Evolutionary conservation across 495 filamentous ascomycete species (phyloP).

Genomic region (Aspergillus bridgeri): DNA sequence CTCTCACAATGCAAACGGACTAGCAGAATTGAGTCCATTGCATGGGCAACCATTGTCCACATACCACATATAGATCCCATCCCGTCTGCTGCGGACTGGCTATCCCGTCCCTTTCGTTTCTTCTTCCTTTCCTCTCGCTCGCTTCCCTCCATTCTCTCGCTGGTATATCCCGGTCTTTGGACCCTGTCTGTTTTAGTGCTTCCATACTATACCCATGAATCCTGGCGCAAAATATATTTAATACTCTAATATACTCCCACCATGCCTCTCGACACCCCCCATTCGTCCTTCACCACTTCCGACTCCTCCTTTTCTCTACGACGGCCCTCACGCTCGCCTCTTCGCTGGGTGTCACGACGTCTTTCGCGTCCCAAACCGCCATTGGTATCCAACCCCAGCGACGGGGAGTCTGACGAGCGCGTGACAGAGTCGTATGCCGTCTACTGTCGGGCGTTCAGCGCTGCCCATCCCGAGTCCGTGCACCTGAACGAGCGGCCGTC

Average conservation of each 20-base stretch:
- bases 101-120: background rate
- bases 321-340: slow-evolving; percentile 11
- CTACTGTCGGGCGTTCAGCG: slow-evolving; percentile 24
- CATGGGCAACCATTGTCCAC: no score
- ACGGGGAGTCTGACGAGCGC: background rate
- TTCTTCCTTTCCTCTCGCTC: background rate
- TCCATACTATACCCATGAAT: background rate
- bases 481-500: background rate
- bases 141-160: background rate
- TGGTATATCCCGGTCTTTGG: no score
- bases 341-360: slow-evolving; percentile 19
- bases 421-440: slow-evolving; percentile 8
- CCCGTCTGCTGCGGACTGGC: no score
- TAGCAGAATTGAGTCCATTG: no score
- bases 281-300: background rate
- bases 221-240: background rate
- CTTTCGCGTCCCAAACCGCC: slow-evolving; percentile 16
- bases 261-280: background rate
- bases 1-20: no score
- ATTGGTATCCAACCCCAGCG: background rate
- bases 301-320: slow-evolving; percentile 14
- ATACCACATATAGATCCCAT: no score
- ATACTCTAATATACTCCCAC: background rate
- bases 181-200: no score
- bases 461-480: background rate